These are phyloP conservation scores for Talaromyces ruber DNA, from an alignment of 495 filamentous ascomycete genomes.

Conservation along the genomic window DNA sequence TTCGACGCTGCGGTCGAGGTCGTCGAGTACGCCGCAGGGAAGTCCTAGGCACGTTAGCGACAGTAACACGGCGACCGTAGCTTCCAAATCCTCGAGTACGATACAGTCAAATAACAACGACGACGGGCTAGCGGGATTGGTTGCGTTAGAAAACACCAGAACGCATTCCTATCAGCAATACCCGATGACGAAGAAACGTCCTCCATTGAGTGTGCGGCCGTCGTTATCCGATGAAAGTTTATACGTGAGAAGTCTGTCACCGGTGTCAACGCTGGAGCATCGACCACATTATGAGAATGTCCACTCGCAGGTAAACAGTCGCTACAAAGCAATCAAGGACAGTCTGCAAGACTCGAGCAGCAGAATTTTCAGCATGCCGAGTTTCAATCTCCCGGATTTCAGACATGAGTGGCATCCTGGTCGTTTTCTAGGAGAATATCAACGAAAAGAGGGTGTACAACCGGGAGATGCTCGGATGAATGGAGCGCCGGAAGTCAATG, in stretches of 20 bases:
- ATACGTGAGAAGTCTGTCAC: slow-evolving; percentile 54
- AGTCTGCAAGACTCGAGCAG: slow-evolving; percentile 74
- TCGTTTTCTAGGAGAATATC: slow-evolving; percentile 13
- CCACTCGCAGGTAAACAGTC: slow-evolving; percentile 67
- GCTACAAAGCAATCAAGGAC: slow-evolving; percentile 87
- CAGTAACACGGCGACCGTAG: neutral
- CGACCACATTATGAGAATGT: slow-evolving; percentile 69
- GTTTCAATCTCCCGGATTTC: slow-evolving; percentile 44
- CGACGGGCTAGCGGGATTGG: neutral
- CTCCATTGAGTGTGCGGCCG: slow-evolving; percentile 36
- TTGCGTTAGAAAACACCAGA: neutral
- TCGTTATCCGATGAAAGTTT: slow-evolving; percentile 71
- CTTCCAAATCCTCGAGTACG: neutral
- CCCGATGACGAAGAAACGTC: neutral
- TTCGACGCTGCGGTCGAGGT: neutral
- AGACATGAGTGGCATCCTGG: slow-evolving; percentile 28
- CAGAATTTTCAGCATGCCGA: slow-evolving; percentile 55
- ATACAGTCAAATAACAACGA: neutral
- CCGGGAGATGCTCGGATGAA: neutral
- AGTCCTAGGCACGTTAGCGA: too few relatives aligned
- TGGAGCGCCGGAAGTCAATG: slow-evolving; percentile 3
- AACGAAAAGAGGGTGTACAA: slow-evolving; percentile 11
- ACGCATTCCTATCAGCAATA: slow-evolving; percentile 1
- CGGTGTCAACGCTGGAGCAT: slow-evolving; percentile 76
- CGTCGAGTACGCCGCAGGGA: neutral